Evolutionary conservation across 139 green algal genomes (phyloP), one percentile per base, ranked within the genome.

Genomic region (Yamagishiella unicocca): DNA sequence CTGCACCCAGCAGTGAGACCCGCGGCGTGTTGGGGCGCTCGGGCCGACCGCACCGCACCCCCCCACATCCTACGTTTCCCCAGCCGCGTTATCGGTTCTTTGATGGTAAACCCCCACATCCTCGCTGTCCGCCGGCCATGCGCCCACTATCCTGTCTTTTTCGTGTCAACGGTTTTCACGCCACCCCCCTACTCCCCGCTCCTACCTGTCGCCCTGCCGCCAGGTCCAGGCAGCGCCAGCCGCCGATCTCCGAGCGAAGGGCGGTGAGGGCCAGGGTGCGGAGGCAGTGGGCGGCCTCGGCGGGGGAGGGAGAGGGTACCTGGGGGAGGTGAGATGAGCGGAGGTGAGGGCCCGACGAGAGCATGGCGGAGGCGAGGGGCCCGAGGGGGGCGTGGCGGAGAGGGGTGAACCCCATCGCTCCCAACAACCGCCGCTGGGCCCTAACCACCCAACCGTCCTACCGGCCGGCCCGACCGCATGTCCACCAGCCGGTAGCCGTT

Each of bases 401-500:
- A 14, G 10, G 8, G 67, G 27, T 29, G 33, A 46, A 55, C 24
- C 25, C 66, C 50, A 25, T 58, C 50, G 12, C 50, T 58, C 50
- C 50, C 17, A 12, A 12, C 12, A 12, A 58, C 17, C 50, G 12
- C 50, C 50, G 17, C 50, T 58, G 12, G 50, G 12, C 50, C 50
- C 50, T 17, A 58, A 12, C 50, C 50, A 58, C 50, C 12, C 50
- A 58, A 35, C n/a, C n/a, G 19, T 62, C 79, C 29, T 38, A 85
- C 79, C 79, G 79, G 61, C 62, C 31, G 8, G 6, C 79, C 79
- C 19, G 61, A 45, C 4, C 31, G 40, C 42, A 62, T 55, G 79
- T 85, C 79, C 40, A 33, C 27, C 40, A 85, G 43, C 19, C 79
- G 40, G 79, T 76, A 85, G 6, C 79, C 79, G 61, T 85, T 85